Conservation (phyloP, 257 asterid species). For the Cinchona pubescens region DNA sequence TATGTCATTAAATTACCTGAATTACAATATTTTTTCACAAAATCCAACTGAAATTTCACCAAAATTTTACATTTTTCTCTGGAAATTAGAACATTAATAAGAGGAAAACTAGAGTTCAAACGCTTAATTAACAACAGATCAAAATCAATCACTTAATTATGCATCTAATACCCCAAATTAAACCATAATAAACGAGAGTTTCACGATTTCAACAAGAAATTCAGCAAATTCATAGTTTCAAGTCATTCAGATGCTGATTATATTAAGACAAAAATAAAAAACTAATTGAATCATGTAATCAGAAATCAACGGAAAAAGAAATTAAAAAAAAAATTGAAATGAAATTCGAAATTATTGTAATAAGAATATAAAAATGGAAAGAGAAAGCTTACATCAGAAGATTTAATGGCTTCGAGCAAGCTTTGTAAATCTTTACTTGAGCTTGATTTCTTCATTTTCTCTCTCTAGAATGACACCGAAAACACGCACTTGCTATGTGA, state of each 20-base stretch:
- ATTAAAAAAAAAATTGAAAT: background rate
- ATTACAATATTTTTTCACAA: background rate
- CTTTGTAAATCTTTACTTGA: conserved; percentile 39
- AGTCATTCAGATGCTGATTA: background rate
- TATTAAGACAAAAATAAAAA: background rate
- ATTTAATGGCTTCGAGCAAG: conserved; percentile 58
- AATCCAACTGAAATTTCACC: background rate
- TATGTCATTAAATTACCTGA: background rate
- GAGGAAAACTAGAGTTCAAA: background rate
- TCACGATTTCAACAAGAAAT: background rate
- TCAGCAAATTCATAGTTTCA: background rate
- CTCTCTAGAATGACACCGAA: conserved; percentile 11
- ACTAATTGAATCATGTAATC: too few species aligned
- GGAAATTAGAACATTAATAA: background rate
- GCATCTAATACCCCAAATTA: background rate
- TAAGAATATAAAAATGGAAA: conserved; percentile 5
- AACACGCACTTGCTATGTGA: conserved; percentile 2
- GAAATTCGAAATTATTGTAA: background rate
- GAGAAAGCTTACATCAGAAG: conserved; percentile 60
- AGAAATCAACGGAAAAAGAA: background rate
- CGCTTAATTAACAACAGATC: background rate
- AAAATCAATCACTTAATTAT: background rate
- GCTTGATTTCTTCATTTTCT: conserved; percentile 44
- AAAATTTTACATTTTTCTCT: background rate
- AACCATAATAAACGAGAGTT: background rate